These are phyloP conservation scores for Quercus berberidifolia DNA, from an alignment of 306 rosid species.

Conservation along the genomic window DNA sequence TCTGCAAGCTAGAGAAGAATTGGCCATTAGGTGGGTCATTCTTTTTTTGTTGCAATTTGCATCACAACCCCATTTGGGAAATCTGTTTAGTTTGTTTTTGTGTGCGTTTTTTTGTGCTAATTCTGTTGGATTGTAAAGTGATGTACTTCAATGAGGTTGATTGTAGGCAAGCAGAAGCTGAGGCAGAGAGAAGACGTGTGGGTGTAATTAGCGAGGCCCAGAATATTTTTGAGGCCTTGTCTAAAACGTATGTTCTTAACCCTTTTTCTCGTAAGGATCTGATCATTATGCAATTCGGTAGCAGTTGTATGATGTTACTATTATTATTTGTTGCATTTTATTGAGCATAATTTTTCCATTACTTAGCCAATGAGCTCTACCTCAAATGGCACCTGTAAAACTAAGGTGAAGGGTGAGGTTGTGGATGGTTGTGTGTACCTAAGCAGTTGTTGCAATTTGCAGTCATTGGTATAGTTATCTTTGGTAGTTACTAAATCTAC, in stretches of 20 bases:
- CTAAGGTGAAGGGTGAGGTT: too few relatives aligned
- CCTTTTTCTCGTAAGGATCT: background rate
- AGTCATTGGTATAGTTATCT: too few relatives aligned
- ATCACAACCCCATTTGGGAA: background rate
- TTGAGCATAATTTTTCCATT: background rate
- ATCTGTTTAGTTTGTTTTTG: background rate
- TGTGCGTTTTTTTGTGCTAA: background rate
- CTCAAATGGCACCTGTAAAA: too few relatives aligned
- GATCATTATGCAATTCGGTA: background rate
- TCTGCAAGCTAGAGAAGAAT: conserved; percentile 68
- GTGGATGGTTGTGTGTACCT: too few relatives aligned
- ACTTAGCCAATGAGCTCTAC: background rate
- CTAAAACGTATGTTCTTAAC: conserved; percentile 69
- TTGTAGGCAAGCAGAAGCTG: conserved; percentile 78
- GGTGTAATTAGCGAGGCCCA: conserved; percentile 88
- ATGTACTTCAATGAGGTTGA: background rate
- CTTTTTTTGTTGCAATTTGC: background rate
- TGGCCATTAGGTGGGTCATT: conserved; percentile 61
- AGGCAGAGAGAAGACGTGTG: conserved; percentile 85
- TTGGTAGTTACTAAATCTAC: background rate
- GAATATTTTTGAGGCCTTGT: conserved; percentile 79
- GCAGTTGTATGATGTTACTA: background rate
- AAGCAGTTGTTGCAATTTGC: too few relatives aligned
- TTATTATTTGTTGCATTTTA: background rate
- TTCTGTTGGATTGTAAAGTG: background rate